Evolutionary conservation across 2,329 filamentous ascomycete genomes (phyloP).

Genomic region (Alternaria triticimaculans): DNA sequence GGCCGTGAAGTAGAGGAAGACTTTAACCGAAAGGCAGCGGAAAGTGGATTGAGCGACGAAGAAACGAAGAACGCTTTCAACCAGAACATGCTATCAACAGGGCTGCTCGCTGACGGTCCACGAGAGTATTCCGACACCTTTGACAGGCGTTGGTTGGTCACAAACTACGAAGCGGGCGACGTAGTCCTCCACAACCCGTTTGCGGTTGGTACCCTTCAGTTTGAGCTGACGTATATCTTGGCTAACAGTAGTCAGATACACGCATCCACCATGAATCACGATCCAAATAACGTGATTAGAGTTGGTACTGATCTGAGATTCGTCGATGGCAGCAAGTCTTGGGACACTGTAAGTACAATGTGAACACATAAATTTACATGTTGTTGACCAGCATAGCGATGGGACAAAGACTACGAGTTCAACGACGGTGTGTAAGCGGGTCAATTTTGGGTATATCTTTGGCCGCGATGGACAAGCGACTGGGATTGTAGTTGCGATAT

Average conservation of each 20-base stretch:
- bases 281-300: conserved; percentile 59
- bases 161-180: conserved; percentile 62
- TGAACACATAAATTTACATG: neutral
- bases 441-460: neutral
- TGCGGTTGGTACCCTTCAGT: conserved; percentile 18
- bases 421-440: conserved; percentile 31
- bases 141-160: conserved; percentile 59
- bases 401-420: conserved; percentile 43
- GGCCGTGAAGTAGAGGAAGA: conserved; percentile 59
- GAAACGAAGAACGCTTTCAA: conserved; percentile 58
- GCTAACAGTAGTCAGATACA: conserved; percentile 56
- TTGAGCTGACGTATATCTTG: too few species aligned
- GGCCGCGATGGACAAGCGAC: neutral
- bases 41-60: conserved; percentile 59
- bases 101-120: conserved; percentile 60
- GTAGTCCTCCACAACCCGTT: conserved; percentile 51
- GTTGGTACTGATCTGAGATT: conserved; percentile 65
- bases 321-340: conserved; percentile 59
- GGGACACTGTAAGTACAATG: conserved; percentile 53
- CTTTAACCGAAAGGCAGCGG: conserved; percentile 58
- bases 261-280: conserved; percentile 63
- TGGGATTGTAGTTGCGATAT: neutral
- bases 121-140: conserved; percentile 53
- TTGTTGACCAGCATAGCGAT: conserved; percentile 28
- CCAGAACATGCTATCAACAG: conserved; percentile 64